A percentile compares a stretch with the other conserved stretches of the same genome.
Evolutionary conservation across 768 basidiomycete species (phyloP).

Genomic region (Inosperma sp.): DNA sequence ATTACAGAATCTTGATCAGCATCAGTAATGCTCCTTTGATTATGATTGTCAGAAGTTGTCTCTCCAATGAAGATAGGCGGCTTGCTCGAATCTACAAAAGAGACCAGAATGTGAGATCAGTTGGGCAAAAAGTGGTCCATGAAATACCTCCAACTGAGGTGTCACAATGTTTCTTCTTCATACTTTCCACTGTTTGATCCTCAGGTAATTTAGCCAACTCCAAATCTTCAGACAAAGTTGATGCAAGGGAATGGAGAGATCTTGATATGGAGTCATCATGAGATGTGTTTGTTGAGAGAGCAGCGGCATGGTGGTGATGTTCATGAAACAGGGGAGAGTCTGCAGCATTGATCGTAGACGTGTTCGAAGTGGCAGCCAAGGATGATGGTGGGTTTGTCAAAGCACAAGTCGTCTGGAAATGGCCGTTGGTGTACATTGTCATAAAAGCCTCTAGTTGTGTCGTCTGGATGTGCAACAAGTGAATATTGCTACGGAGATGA

Average conservation of each 20-base stretch:
- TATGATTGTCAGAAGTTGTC: no score
- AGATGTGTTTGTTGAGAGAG: conserved; percentile 23
- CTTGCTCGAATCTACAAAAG: no score
- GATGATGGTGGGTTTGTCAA: conserved; percentile 24
- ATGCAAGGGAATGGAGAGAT: conserved; percentile 50
- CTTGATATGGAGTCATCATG: conserved; percentile 44
- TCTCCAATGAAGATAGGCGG: no score
- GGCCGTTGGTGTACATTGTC: conserved; percentile 43
- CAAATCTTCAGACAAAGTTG: conserved; percentile 1
- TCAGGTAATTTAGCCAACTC: background rate
- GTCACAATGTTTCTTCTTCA: no score
- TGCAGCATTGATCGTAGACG: conserved; percentile 13
- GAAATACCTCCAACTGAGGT: no score
- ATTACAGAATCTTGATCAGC: no score
- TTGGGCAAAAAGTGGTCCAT: no score
- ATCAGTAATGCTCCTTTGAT: no score
- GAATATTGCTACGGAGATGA: conserved; percentile 66
- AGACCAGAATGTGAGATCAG: no score
- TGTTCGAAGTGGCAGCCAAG: conserved; percentile 1
- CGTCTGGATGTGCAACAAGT: conserved; percentile 77
- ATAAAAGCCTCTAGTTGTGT: conserved; percentile 63
- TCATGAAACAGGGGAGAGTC: conserved; percentile 20
- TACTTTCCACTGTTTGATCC: conserved; percentile 33
- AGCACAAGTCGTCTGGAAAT: conserved; percentile 37
- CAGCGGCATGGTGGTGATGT: conserved; percentile 33